These are phyloP conservation scores for Cenchrus fungigraminus DNA, from an alignment of 176 grass and related monocot genomes.

Conservation along the genomic window DNA sequence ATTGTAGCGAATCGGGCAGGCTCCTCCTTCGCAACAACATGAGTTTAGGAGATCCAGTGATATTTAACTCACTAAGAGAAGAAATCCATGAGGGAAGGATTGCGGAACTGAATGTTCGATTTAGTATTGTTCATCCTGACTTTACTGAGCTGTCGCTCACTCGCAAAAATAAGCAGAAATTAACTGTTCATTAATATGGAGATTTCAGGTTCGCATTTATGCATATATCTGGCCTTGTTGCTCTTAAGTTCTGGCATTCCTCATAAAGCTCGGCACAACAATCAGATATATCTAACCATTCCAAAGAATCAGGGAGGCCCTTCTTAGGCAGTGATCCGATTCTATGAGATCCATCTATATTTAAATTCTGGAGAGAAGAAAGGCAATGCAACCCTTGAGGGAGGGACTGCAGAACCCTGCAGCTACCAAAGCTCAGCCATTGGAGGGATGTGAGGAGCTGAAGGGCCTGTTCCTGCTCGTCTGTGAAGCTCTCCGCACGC, in stretches of 20 bases:
- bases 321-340: slow-evolving; percentile 23
- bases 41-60: too few relatives aligned
- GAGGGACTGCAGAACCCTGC: neutral
- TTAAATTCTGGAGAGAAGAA: neutral
- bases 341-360: accelerated
- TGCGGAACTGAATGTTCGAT: too few relatives aligned
- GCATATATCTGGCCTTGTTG: neutral
- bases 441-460: slow-evolving; percentile 15
- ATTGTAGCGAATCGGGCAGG: too few relatives aligned
- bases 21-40: too few relatives aligned
- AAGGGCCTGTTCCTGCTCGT: slow-evolving; percentile 9
- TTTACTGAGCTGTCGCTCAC: too few relatives aligned
- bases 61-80: too few relatives aligned
- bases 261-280: neutral
- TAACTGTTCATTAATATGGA: too few relatives aligned
- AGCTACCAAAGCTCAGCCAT: accelerated
- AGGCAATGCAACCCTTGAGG: neutral
- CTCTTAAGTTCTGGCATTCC: neutral
- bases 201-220: too few relatives aligned
- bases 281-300: accelerated
- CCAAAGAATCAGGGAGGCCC: neutral
- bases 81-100: too few relatives aligned
- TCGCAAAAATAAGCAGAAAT: too few relatives aligned
- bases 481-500: neutral
- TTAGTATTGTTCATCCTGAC: too few relatives aligned